phyloP scores from a whole-genome alignment of 352 stramenopile genomes.

The Albugo candida region DNA sequence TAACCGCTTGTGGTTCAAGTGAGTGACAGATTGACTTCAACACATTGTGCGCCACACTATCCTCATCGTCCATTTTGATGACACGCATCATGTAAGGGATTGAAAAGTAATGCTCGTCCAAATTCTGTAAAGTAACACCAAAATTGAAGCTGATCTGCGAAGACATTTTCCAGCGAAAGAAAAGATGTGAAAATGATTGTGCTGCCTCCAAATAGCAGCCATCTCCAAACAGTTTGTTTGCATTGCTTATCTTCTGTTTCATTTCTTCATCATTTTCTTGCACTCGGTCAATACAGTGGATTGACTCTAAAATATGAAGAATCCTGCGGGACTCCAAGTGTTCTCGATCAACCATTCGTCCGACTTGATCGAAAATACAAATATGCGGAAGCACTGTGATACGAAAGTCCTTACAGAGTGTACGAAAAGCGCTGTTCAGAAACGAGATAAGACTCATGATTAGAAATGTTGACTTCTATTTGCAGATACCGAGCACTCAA shows the following conservation, averaged over 20 bases:
- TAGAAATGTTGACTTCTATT: too few species aligned
- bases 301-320: too few species aligned
- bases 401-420: slow-evolving; percentile 20
- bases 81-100: slow-evolving; percentile 47
- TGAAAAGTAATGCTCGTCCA: slow-evolving; percentile 48
- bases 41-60: slow-evolving; percentile 60
- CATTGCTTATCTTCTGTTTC: slow-evolving; percentile 21
- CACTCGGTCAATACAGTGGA: too few species aligned
- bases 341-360: background rate
- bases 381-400: slow-evolving; percentile 17
- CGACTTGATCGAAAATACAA: slow-evolving; percentile 13
- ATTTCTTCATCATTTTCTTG: slow-evolving; percentile 9
- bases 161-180: slow-evolving; percentile 25
- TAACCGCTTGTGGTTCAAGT: slow-evolving; percentile 31
- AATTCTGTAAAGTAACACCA: slow-evolving; percentile 41
- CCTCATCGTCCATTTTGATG: slow-evolving; percentile 33
- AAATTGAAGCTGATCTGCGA: slow-evolving; percentile 61
- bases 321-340: background rate
- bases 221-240: slow-evolving; percentile 23
- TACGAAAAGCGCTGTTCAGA: slow-evolving; percentile 14
- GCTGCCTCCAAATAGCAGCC: slow-evolving; percentile 28
- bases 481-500: too few species aligned
- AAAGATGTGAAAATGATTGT: slow-evolving; percentile 23
- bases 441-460: too few species aligned
- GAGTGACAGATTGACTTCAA: slow-evolving; percentile 41